phyloP scores from a whole-genome alignment of 257 asterid species.

The Coffea canephora region DNA sequence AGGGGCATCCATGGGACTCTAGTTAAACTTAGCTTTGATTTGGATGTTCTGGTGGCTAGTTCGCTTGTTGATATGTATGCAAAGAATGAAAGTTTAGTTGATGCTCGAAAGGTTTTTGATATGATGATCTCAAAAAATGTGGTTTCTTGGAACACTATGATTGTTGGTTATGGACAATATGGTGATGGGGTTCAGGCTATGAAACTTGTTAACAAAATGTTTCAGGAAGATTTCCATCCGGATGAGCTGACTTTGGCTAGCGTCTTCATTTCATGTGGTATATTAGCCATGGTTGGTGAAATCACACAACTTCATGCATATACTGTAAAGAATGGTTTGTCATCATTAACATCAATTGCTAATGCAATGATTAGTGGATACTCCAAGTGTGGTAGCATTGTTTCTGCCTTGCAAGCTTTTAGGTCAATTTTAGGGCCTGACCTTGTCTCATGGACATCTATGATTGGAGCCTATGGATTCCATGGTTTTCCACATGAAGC shows the following conservation, averaged over 20 bases:
- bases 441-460: conserved; percentile 38
- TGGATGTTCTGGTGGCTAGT: conserved; percentile 30
- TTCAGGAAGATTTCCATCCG: conserved; percentile 26
- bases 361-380: conserved; percentile 35
- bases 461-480: conserved; percentile 36
- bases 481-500: conserved; percentile 38
- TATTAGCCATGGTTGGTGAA: conserved; percentile 25
- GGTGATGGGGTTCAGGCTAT: conserved; percentile 29
- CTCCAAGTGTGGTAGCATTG: conserved; percentile 33
- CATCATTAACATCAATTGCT: conserved; percentile 22
- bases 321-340: conserved; percentile 24
- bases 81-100: conserved; percentile 18
- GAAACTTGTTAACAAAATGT: conserved; percentile 29
- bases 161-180: conserved; percentile 37
- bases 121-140: conserved; percentile 31
- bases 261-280: conserved; percentile 35
- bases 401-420: conserved; percentile 24
- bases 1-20: conserved; percentile 29
- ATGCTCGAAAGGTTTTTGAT: conserved; percentile 35
- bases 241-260: conserved; percentile 37
- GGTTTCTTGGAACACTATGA: conserved; percentile 36
- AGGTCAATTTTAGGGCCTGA: conserved; percentile 30
- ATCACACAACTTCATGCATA: conserved; percentile 28
- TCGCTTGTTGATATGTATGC: conserved; percentile 40
- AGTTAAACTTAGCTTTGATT: conserved; percentile 18